phyloP scores from a whole-genome alignment of 495 filamentous ascomycete genomes.

The Aspergillus steynii region DNA sequence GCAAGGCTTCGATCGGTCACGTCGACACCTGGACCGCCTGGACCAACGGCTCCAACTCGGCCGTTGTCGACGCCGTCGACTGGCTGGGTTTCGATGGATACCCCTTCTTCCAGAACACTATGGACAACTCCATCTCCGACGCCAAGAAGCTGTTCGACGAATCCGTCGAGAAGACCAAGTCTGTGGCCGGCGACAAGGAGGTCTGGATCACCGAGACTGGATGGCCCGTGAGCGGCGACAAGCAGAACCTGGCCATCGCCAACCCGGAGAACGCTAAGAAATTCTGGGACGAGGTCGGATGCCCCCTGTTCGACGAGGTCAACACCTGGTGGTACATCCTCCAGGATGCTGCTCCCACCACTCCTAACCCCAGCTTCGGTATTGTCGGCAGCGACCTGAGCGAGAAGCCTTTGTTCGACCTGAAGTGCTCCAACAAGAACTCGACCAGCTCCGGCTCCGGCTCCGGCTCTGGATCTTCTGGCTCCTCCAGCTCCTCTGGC shows the following conservation, averaged over 20 bases:
- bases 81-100: conserved; percentile 78
- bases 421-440: conserved; percentile 52
- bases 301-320: conserved; percentile 63
- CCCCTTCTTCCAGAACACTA: conserved; percentile 72
- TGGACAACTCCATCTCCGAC: conserved; percentile 63
- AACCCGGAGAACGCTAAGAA: conserved; percentile 67
- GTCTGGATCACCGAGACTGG: conserved; percentile 93
- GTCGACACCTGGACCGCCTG: conserved; percentile 93
- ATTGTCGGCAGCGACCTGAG: conserved; percentile 52
- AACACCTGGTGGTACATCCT: conserved; percentile 79
- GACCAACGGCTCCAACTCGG: conserved; percentile 70
- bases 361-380: conserved; percentile 71
- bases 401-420: conserved; percentile 62
- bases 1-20: conserved; percentile 66
- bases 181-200: conserved; percentile 61
- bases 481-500: conserved; percentile 6
- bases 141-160: conserved; percentile 63
- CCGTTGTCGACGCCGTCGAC: conserved; percentile 69
- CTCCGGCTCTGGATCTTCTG: conserved; percentile 13
- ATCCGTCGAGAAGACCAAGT: conserved; percentile 58
- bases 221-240: conserved; percentile 71
- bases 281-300: conserved; percentile 80
- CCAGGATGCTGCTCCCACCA: conserved; percentile 57
- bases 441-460: conserved; percentile 23
- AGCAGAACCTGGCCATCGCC: conserved; percentile 61